Conservation (phyloP, 2,329 filamentous ascomycete genomes). For the Beauveria scarabaeidicola region DNA sequence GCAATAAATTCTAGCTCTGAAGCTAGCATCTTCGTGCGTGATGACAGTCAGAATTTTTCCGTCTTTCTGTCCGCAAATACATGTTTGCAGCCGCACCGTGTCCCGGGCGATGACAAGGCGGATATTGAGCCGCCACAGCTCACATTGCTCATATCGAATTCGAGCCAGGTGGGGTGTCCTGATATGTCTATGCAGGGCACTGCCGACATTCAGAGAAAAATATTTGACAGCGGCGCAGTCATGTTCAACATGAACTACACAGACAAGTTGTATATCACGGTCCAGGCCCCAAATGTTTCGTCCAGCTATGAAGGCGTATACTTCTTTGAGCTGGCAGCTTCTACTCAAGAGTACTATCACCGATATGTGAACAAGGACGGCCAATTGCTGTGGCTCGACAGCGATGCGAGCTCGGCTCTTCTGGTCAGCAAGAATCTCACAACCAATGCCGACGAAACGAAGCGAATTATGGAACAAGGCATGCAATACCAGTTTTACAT, state of each 20-base stretch:
- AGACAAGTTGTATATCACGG: slow-evolving; percentile 64
- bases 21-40: slow-evolving; percentile 12
- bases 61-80: slow-evolving; percentile 78
- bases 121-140: slow-evolving; percentile 57
- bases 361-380: slow-evolving; percentile 37
- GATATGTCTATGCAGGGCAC: slow-evolving; percentile 16
- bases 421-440: slow-evolving; percentile 72
- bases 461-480: slow-evolving; percentile 40
- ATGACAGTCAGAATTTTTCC: slow-evolving; percentile 37
- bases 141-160: slow-evolving; percentile 65
- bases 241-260: slow-evolving; percentile 53
- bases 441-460: slow-evolving; percentile 43
- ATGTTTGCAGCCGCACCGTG: slow-evolving; percentile 62
- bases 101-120: slow-evolving; percentile 11
- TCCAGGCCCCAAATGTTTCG: slow-evolving; percentile 61
- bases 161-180: slow-evolving; percentile 23
- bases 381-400: slow-evolving; percentile 68
- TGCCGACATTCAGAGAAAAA: slow-evolving; percentile 22
- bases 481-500: slow-evolving; percentile 73
- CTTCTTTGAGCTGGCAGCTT: slow-evolving; percentile 74
- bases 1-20: slow-evolving; percentile 11
- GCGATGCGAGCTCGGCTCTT: slow-evolving; percentile 69
- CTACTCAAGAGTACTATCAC: slow-evolving; percentile 71
- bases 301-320: slow-evolving; percentile 56
- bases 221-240: slow-evolving; percentile 62